phyloP scores from a whole-genome alignment of 129 eudicot genomes.

The Ambrosia artemisiifolia region DNA sequence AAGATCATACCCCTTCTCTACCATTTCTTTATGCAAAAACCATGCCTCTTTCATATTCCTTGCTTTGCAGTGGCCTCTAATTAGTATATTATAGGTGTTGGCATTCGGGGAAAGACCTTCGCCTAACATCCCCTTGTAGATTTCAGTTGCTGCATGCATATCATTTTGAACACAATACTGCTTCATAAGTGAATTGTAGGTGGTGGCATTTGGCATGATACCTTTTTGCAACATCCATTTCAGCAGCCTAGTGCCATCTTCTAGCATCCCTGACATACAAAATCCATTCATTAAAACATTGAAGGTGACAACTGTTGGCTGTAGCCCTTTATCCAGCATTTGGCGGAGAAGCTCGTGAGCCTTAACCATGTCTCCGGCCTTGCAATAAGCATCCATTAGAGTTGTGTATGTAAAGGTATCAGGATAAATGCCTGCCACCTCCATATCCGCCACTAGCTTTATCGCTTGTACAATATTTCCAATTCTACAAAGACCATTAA shows the following conservation, averaged over 20 bases:
- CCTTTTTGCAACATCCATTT: constrained; percentile 92
- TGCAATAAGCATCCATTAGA: constrained; percentile 85
- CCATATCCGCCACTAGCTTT: constrained; percentile 79
- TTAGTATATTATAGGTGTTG: constrained; percentile 69
- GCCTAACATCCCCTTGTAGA: constrained; percentile 64
- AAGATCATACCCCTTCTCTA: constrained; percentile 55
- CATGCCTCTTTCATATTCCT: constrained; percentile 98
- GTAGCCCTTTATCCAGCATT: constrained; percentile 72
- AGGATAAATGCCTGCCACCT: constrained; percentile 56
- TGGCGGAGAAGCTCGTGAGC: constrained; percentile 71
- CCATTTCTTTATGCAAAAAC: constrained; percentile 80
- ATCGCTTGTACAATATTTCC: constrained; percentile 66
- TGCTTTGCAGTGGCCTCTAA: constrained; percentile 88
- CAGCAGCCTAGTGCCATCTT: constrained; percentile 78
- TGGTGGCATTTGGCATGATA: constrained; percentile 75
- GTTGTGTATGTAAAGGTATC: constrained; percentile 82
- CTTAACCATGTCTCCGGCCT: constrained; percentile 65
- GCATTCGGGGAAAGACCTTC: constrained; percentile 59
- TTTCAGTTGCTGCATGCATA: constrained; percentile 66
- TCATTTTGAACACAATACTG: constrained; percentile 71
- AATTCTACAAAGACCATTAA: constrained; percentile 82
- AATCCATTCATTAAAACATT: constrained; percentile 94
- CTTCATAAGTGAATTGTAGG: constrained; percentile 85
- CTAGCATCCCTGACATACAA: constrained; percentile 81
- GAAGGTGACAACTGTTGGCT: constrained; percentile 85